Base-by-base conservation (phyloP, 441 rosid genomes). In the Mallotus repandus region DNA sequence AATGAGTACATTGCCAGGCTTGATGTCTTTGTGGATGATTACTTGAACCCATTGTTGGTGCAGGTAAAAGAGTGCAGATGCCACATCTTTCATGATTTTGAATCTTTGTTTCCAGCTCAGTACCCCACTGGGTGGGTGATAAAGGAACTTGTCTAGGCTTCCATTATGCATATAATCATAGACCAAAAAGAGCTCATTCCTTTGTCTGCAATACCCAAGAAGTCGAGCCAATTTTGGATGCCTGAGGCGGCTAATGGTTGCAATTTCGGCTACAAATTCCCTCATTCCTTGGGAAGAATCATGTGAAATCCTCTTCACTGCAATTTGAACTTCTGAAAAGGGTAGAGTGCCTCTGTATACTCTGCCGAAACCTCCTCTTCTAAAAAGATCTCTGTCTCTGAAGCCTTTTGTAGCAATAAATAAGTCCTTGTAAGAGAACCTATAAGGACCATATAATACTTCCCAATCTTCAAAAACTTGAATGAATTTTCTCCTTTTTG, bases 11-110 rank as follows among this genome's bases (percentile, higher is more conserved):
- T 79, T 79, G 25, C 66, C 74, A 0, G 78, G 73, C 54, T 83
- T 85, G 16, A 83, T 73, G 10, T 85, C 86, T 58, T 86, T 74
- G 45, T 85, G 86, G 21, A 85, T 66, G 45, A 83, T 74, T 4
- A 74, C 74, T 62, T 81, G 82, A 48, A 78, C 79, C 82, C 88
- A 81, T 41, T 74, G 85, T 29, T 85, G 82, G 9, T 83, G 88
- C 46, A 85, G 70, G 63, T 85, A 83, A 25, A 72, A 72, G 3
- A 81, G 82, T 9, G 69, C 81, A 2, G 69, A 38, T 1, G 82
- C 82, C 11, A 79, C 83, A 5, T 81, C 88, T 45, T 58, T 79
- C 22, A 85, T 29, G 75, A 84, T 74, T 53, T 71, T 49, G 66
- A 71, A 78, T 43, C 85, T 57, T 54, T 75, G 78, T 9, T 29